Evolutionary conservation across 2,329 filamentous ascomycete genomes (phyloP).

Genomic region (Sporothrix protearum): DNA sequence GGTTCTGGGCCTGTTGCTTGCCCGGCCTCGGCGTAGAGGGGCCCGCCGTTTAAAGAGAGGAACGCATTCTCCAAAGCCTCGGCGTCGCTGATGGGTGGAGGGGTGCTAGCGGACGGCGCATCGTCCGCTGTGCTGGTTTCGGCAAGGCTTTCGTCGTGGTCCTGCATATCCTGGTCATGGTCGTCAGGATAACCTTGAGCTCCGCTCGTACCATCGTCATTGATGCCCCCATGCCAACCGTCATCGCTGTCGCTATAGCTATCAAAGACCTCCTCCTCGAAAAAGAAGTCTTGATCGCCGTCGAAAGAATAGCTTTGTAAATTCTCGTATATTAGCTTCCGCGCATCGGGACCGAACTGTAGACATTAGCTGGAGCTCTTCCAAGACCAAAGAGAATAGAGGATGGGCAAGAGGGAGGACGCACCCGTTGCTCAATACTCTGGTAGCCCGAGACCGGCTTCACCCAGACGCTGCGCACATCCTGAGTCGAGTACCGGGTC

Average conservation of each 20-base stretch:
- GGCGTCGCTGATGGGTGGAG: neutral
- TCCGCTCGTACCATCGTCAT: neutral
- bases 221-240: neutral
- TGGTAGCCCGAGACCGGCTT: slow-evolving; percentile 32
- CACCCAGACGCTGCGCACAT: slow-evolving; percentile 31
- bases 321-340: slow-evolving; percentile 17
- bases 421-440: slow-evolving; percentile 32
- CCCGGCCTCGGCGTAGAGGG: neutral
- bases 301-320: neutral
- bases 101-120: neutral
- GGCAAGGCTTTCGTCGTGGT: neutral
- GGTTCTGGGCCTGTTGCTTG: neutral
- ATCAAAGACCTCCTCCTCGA: neutral
- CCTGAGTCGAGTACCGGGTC: slow-evolving; percentile 7
- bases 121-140: neutral
- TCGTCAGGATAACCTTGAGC: neutral
- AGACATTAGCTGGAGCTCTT: neutral
- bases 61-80: neutral
- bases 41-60: neutral
- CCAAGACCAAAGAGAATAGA: neutral
- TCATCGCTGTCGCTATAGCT: neutral
- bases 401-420: slow-evolving; percentile 17
- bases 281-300: neutral
- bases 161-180: neutral
- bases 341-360: slow-evolving; percentile 26